phyloP scores from a whole-genome alignment of 768 basidiomycete species.

The Termitomyces sp. region DNA sequence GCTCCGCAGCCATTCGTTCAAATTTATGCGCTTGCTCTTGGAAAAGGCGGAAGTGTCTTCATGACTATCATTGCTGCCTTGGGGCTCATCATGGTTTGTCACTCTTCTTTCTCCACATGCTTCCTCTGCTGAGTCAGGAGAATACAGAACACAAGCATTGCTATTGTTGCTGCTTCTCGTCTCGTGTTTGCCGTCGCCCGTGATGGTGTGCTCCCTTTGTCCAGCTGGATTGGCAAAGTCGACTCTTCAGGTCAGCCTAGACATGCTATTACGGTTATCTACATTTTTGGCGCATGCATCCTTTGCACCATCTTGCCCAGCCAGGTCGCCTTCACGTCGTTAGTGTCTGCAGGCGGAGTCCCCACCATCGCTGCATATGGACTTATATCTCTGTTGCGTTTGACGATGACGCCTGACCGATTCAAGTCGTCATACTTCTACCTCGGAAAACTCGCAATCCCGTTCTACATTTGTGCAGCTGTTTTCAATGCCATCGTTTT shows the following conservation, averaged over 20 bases:
- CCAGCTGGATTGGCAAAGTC: constrained; percentile 79
- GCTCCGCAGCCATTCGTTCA: constrained; percentile 93
- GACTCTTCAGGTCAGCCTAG: constrained; percentile 70
- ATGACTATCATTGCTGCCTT: constrained; percentile 85
- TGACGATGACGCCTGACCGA: constrained; percentile 73
- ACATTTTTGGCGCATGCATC: constrained; percentile 67
- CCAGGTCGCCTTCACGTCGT: constrained; percentile 88
- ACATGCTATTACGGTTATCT: constrained; percentile 88
- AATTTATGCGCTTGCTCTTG: constrained; percentile 81
- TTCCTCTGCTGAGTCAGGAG: background rate
- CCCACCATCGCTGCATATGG: constrained; percentile 90
- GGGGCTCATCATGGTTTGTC: constrained; percentile 78
- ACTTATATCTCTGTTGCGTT: constrained; percentile 71
- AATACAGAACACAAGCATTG: constrained; percentile 77
- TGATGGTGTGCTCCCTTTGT: constrained; percentile 86
- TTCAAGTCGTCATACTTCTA: constrained; percentile 76
- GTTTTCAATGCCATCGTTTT: constrained; percentile 77
- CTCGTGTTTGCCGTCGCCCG: constrained; percentile 93
- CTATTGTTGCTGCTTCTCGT: constrained; percentile 86
- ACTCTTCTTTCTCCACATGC: background rate
- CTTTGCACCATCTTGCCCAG: constrained; percentile 90
- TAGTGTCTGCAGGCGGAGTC: constrained; percentile 82
- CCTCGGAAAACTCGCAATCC: constrained; percentile 62
- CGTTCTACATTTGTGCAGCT: constrained; percentile 66
- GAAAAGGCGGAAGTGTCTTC: constrained; percentile 75